These are phyloP conservation scores for Beauveria sp. DNA, from an alignment of 2,329 filamentous ascomycete species.

Conservation along the genomic window DNA sequence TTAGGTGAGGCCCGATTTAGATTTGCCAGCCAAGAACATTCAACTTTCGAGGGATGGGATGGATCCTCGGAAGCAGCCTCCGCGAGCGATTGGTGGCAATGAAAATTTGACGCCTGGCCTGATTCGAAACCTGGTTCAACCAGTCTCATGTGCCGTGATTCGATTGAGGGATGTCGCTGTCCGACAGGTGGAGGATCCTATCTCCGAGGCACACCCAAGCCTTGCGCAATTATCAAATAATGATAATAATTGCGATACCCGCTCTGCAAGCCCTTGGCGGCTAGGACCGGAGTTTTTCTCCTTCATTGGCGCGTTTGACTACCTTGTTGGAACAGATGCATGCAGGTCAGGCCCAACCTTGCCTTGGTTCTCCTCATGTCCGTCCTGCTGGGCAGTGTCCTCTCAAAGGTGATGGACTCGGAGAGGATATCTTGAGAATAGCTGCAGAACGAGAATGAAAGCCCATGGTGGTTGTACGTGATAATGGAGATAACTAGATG, in stretches of 20 bases:
- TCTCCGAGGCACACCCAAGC: neutral
- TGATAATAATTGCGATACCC: neutral
- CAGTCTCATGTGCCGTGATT: neutral
- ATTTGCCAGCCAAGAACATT: neutral
- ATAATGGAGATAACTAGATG: neutral
- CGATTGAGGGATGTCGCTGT: neutral
- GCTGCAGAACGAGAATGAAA: neutral
- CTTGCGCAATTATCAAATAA: neutral
- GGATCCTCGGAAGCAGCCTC: conserved; percentile 4
- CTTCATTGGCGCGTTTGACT: neutral
- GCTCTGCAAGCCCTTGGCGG: neutral
- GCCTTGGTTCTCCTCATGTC: neutral
- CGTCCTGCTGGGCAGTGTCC: neutral
- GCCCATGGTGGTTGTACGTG: neutral
- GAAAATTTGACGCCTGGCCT: conserved; percentile 5
- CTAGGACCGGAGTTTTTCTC: neutral
- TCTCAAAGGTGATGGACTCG: neutral
- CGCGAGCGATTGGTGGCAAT: neutral
- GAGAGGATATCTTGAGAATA: neutral
- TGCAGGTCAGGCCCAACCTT: neutral
- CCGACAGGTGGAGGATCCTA: neutral
- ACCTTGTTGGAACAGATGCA: neutral
- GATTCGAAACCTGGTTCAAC: neutral
- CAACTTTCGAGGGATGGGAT: conserved; percentile 1
- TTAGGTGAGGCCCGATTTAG: conserved; percentile 9